Evolutionary conservation across 768 basidiomycete species (phyloP).

Genomic region (Kwoniella sp.): DNA sequence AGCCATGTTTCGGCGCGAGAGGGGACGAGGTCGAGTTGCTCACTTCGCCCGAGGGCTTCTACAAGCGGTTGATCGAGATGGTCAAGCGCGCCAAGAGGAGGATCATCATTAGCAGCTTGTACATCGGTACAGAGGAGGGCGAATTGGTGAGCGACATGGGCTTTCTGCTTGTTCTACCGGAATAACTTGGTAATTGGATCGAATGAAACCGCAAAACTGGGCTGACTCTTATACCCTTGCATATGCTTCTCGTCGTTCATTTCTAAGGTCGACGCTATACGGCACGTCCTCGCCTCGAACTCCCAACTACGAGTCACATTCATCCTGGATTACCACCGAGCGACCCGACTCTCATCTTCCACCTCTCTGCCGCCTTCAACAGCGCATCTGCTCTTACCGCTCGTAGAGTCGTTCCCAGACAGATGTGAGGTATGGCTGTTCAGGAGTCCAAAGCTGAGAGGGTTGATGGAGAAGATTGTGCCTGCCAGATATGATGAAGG

Average conservation of each 20-base stretch:
- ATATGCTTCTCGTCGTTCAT: neutral
- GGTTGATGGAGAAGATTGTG: slow-evolving; percentile 72
- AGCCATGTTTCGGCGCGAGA: slow-evolving; percentile 54
- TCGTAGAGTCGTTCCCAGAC: slow-evolving; percentile 70
- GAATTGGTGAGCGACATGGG: slow-evolving; percentile 68
- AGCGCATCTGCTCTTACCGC: slow-evolving; percentile 65
- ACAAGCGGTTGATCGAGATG: slow-evolving; percentile 65
- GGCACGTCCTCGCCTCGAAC: slow-evolving; percentile 64
- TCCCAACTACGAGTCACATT: slow-evolving; percentile 69
- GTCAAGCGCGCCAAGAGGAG: slow-evolving; percentile 74
- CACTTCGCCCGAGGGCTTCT: slow-evolving; percentile 65
- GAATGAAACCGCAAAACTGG: neutral
- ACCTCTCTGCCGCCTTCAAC: slow-evolving; percentile 62
- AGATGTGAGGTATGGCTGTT: slow-evolving; percentile 80
- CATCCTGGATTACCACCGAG: slow-evolving; percentile 71
- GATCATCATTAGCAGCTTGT: slow-evolving; percentile 73
- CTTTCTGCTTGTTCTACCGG: neutral
- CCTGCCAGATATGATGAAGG: slow-evolving; percentile 96
- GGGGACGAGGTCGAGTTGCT: slow-evolving; percentile 63
- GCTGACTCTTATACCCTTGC: neutral
- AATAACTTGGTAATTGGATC: neutral
- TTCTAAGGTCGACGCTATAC: slow-evolving; percentile 72
- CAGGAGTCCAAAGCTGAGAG: slow-evolving; percentile 79
- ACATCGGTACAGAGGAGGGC: slow-evolving; percentile 62
- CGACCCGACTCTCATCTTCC: slow-evolving; percentile 53